phyloP scores from a whole-genome alignment of 257 asterid genomes.

The Solanum chiquidenum region DNA sequence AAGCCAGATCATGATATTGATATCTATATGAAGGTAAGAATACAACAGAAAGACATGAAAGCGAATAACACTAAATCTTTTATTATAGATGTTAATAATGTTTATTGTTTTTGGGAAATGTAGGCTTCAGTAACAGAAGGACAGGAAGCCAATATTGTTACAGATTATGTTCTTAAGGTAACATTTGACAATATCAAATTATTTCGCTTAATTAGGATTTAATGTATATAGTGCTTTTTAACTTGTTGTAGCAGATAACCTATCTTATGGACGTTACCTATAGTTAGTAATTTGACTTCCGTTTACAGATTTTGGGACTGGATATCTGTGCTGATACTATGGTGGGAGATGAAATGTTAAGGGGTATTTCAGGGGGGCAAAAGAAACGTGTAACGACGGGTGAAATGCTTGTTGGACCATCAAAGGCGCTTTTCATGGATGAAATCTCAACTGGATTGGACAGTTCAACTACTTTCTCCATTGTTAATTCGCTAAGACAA shows the following conservation, averaged over 20 bases:
- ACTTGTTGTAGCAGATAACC: neutral
- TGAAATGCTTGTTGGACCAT: conserved; percentile 63
- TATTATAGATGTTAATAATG: neutral
- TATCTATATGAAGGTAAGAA: conserved; percentile 27
- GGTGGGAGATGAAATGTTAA: conserved; percentile 30
- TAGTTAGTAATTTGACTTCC: neutral
- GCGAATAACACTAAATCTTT: neutral
- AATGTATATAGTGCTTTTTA: neutral
- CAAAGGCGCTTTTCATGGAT: conserved; percentile 65
- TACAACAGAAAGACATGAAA: neutral
- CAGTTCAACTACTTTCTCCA: conserved; percentile 52
- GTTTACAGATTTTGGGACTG: conserved; percentile 18
- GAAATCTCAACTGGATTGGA: conserved; percentile 63
- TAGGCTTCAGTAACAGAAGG: conserved; percentile 30
- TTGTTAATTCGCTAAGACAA: conserved; percentile 36
- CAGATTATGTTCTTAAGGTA: conserved; percentile 31
- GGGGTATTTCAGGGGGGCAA: conserved; percentile 36
- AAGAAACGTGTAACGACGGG: conserved; percentile 32
- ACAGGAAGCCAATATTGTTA: conserved; percentile 24
- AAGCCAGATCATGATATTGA: conserved; percentile 33
- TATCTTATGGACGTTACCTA: neutral
- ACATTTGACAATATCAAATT: neutral
- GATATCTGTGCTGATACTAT: conserved; percentile 29
- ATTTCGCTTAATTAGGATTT: neutral
- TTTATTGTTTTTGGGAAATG: neutral